Evolutionary conservation across 305 asterid genomes (phyloP).

Genomic region (Solanum aculeatissimum): DNA sequence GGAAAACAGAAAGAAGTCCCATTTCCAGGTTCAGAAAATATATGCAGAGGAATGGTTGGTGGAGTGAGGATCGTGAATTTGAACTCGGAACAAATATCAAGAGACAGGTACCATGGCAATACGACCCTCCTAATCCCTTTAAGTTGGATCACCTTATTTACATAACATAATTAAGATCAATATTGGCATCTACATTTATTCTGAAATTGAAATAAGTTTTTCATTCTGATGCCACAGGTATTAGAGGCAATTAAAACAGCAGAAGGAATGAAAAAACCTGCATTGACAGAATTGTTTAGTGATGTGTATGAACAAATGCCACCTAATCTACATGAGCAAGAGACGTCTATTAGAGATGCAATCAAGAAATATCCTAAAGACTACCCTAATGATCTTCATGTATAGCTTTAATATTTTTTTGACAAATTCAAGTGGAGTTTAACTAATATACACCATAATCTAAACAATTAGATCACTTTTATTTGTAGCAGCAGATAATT

Average conservation of each 20-base stretch:
- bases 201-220: background rate
- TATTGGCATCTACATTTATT: background rate
- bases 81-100: conserved; percentile 35
- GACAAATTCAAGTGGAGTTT: no score
- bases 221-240: background rate
- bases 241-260: conserved; percentile 22
- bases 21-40: conserved; percentile 54
- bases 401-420: background rate
- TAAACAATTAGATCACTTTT: no score
- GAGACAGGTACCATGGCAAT: conserved; percentile 33
- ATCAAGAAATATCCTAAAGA: conserved; percentile 27
- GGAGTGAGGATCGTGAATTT: conserved; percentile 59
- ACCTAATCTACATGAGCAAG: conserved; percentile 29
- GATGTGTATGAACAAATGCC: conserved; percentile 30
- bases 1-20: conserved; percentile 55
- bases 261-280: conserved; percentile 24
- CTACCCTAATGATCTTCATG: conserved; percentile 27
- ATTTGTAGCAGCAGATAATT: no score
- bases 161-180: background rate
- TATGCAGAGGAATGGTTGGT: conserved; percentile 72
- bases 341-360: conserved; percentile 21
- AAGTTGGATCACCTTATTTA: no score
- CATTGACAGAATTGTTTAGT: conserved; percentile 17
- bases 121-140: background rate
- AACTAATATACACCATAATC: no score